Base-by-base conservation (phyloP, 352 stramenopile species). In the Phytophthora pluvialis region DNA sequence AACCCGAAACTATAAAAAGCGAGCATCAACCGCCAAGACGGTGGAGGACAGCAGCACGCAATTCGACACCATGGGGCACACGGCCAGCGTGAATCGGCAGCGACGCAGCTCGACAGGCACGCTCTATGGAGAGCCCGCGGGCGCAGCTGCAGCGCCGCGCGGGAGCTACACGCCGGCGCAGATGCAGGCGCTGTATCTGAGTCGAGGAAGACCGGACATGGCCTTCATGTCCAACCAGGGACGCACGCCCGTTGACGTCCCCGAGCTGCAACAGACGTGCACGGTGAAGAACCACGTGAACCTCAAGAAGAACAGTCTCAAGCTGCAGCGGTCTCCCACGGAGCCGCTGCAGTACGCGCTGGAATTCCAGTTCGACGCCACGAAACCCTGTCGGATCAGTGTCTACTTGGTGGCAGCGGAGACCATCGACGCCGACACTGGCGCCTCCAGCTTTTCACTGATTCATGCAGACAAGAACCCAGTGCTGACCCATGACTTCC, bases 281-380 rank as follows among this genome's bases (percentile, higher is more conserved):
- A 91, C 86, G 0, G 80, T 95, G 2, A 90, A 88, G 68, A 95
- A 91, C 64, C 78, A 93, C 64, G 86, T 94, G 55, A 95, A 93
- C 62, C 71, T 95, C 4, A 92, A 93, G 70, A 95, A 95, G 64
- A 51, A 64, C 25, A 88, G 77, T 66, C 72, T 95, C 49, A 88
- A 86, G 47, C 64, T 95, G 42, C 47, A 72, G 31, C 72, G 44
- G 12, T 64, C 64, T 11, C 49, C 60, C 46, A 67, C 40, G 5
- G 44, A 78, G 9, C 21, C 38, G 9, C 48, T 64, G 18, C 50
- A 74, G 16, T 77, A 78, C 63, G 70, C 59, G 5, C 70, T 95
- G 21, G 74, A 85, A 64, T 94, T 95, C 67, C 40, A 85, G 28
- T 94, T 94, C 52, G 88, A 95, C 54, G 85, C 83, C 21, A 89